Percentiles rank a stretch among this genome's conserved stretches.
phyloP scores from a whole-genome alignment of 495 filamentous ascomycete species.

The Penicillium diatomitis region DNA sequence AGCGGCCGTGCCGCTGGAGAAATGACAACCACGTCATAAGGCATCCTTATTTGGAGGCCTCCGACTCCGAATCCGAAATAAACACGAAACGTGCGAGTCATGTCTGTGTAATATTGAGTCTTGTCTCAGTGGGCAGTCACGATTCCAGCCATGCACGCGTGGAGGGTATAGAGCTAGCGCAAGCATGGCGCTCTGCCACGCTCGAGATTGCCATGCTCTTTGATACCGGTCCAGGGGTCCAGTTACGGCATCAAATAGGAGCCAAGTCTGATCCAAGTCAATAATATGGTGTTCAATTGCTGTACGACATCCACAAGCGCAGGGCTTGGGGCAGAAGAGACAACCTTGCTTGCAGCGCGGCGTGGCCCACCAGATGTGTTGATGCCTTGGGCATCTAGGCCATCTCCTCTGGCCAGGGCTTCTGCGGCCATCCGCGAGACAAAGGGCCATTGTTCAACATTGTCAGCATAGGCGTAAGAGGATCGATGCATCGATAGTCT shows the following conservation, averaged over 20 bases:
- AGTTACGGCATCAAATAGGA: too few species aligned
- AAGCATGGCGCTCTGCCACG: background rate
- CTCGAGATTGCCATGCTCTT: background rate
- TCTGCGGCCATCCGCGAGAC: background rate
- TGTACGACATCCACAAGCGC: too few species aligned
- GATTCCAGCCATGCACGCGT: background rate
- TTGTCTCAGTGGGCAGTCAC: background rate
- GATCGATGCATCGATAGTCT: too few species aligned
- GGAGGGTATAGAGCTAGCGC: background rate
- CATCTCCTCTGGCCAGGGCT: background rate
- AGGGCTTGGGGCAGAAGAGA: too few species aligned
- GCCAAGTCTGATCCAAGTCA: too few species aligned
- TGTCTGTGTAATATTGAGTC: background rate
- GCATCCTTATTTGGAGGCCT: background rate
- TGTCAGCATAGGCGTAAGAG: too few species aligned
- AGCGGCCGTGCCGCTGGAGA: too few species aligned
- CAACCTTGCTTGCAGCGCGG: background rate
- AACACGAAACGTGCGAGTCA: background rate
- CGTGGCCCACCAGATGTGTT: background rate
- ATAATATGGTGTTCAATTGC: too few species aligned
- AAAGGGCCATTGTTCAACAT: background rate
- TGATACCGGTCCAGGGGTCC: background rate
- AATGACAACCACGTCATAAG: too few species aligned
- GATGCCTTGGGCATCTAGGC: background rate
- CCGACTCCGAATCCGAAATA: slow-evolving; percentile 19